A percentile compares a stretch with the other conserved stretches of the same genome.
Evolutionary conservation across 768 basidiomycete species (phyloP).

Genomic region (Auricularia cornea): DNA sequence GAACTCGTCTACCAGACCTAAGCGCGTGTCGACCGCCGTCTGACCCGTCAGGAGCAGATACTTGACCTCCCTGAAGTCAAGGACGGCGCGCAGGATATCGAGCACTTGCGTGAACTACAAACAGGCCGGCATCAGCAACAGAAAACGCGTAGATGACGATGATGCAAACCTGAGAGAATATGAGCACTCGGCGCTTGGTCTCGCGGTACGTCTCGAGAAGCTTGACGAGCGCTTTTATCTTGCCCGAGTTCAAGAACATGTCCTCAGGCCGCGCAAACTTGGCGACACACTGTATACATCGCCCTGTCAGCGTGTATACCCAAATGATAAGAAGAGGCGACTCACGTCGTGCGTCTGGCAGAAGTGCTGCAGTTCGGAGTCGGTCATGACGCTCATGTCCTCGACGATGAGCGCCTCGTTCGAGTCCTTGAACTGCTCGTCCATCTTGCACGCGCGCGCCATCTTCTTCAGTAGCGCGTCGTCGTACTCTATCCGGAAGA

Average conservation of each 20-base stretch:
- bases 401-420: constrained; percentile 63
- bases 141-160: too few relatives aligned
- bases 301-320: constrained; percentile 46
- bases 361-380: constrained; percentile 87
- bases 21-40: constrained; percentile 88
- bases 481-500: constrained; percentile 81
- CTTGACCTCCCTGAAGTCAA: constrained; percentile 62
- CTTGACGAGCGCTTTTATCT: constrained; percentile 63
- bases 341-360: constrained; percentile 78
- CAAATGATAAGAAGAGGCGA: constrained; percentile 1
- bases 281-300: constrained; percentile 20
- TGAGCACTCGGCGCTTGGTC: constrained; percentile 72
- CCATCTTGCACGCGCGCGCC: constrained; percentile 77
- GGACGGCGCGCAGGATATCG: constrained; percentile 80
- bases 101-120: constrained; percentile 93
- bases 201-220: constrained; percentile 60
- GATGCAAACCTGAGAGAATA: constrained; percentile 72
- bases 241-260: constrained; percentile 83
- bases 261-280: constrained; percentile 66
- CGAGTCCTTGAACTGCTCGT: constrained; percentile 77
- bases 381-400: constrained; percentile 98
- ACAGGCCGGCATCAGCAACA: too few relatives aligned
- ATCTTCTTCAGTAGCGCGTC: constrained; percentile 67
- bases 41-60: constrained; percentile 85
- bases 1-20: constrained; percentile 92